Evolutionary conservation across 345 rosid species (phyloP).

Genomic region (Sonneratia caseolaris): DNA sequence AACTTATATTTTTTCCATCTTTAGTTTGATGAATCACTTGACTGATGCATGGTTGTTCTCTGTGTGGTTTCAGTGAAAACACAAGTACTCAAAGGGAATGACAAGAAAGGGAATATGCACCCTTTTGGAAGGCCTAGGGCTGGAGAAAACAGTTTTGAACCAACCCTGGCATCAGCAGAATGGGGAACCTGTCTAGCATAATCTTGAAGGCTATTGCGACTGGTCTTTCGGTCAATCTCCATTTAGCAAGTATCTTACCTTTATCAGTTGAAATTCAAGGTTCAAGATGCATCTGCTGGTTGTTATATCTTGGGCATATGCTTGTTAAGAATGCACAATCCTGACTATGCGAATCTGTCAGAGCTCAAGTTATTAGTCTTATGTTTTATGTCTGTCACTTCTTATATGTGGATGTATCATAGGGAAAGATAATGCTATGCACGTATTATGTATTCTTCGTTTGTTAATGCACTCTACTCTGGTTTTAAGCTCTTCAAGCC

Average conservation of each 20-base stretch:
- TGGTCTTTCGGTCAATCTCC: background rate
- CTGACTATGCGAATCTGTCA: slow-evolving; percentile 9
- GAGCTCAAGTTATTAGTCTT: slow-evolving; percentile 30
- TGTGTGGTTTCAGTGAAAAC: background rate
- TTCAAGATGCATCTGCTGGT: slow-evolving; percentile 36
- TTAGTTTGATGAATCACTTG: background rate
- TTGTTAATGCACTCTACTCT: background rate
- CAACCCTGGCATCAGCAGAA: background rate
- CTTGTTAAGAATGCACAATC: slow-evolving; percentile 22
- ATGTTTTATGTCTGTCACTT: slow-evolving; percentile 12
- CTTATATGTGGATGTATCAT: slow-evolving; percentile 38
- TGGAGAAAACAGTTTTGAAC: slow-evolving; percentile 7
- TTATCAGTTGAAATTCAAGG: slow-evolving; percentile 6
- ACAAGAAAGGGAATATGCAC: background rate
- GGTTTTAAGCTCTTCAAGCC: background rate
- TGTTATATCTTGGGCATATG: slow-evolving; percentile 34
- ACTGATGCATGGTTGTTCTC: background rate
- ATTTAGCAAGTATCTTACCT: slow-evolving; percentile 5
- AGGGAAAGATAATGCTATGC: slow-evolving; percentile 24
- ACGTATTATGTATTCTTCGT: slow-evolving; percentile 9
- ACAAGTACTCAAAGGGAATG: background rate
- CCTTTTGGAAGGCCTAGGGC: background rate
- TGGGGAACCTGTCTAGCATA: background rate
- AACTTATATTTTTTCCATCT: background rate
- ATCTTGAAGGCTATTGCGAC: background rate